These are phyloP conservation scores for Trichoderma hamatum DNA, from an alignment of 2,329 filamentous ascomycete genomes.

Conservation along the genomic window DNA sequence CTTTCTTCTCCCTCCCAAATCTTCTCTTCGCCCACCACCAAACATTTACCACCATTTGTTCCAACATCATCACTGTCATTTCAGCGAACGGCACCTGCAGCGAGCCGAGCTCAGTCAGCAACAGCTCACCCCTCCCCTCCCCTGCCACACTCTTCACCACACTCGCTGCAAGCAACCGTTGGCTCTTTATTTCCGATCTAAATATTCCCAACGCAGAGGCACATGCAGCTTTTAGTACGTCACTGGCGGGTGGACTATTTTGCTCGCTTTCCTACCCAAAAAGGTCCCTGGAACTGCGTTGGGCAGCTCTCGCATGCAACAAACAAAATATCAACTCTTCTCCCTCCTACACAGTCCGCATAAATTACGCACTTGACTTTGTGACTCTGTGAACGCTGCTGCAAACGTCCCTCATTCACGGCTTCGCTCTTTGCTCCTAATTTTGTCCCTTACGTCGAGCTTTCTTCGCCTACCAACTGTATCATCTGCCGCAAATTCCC, in stretches of 20 bases:
- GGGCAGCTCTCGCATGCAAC: constrained; percentile 11
- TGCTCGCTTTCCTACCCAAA: constrained; percentile 6
- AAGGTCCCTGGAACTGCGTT: not conserved
- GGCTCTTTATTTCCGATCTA: not conserved
- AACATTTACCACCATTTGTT: not conserved
- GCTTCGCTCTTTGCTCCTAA: not conserved
- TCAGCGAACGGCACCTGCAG: not conserved
- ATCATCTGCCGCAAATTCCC: not conserved
- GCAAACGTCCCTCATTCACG: not conserved
- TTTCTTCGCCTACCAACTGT: not conserved
- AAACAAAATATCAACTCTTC: not conserved
- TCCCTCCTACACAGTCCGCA: not conserved
- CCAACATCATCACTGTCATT: constrained; percentile 18
- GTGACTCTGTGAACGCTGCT: not conserved
- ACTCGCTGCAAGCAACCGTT: not conserved
- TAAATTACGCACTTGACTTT: not conserved
- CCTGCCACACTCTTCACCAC: not conserved
- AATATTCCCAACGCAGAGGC: constrained; percentile 3
- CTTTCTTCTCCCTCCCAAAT: not conserved
- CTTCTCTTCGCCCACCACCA: not conserved
- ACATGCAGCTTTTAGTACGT: constrained; percentile 26
- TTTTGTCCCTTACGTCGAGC: not conserved
- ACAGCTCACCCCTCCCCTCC: not conserved
- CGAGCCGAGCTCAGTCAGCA: not conserved
- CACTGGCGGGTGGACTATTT: constrained; percentile 12